Evolutionary conservation across 2,329 filamentous ascomycete species (phyloP).

Genomic region (Aureobasidium pullulans): DNA sequence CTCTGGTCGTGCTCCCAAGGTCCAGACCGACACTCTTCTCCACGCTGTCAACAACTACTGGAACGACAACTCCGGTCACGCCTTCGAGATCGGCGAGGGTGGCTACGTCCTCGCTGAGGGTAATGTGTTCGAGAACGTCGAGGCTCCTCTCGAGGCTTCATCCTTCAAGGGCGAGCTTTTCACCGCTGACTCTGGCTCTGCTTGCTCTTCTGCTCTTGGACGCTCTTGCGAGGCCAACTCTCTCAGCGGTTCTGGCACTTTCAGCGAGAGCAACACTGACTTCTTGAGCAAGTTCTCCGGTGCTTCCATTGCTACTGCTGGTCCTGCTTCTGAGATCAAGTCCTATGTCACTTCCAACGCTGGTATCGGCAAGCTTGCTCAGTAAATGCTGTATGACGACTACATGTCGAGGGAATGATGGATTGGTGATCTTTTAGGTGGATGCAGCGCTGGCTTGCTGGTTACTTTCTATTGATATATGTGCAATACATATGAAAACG

Average conservation of each 20-base stretch:
- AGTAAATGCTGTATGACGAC: neutral
- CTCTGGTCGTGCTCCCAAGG: slow-evolving; percentile 48
- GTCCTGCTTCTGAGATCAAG: slow-evolving; percentile 23
- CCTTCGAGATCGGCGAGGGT: slow-evolving; percentile 41
- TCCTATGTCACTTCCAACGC: slow-evolving; percentile 28
- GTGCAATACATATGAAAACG: too few relatives aligned
- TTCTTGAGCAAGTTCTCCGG: slow-evolving; percentile 47
- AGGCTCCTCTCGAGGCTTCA: slow-evolving; percentile 31
- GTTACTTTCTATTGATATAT: too few relatives aligned
- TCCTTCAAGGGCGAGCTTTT: slow-evolving; percentile 33
- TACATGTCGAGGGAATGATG: too few relatives aligned
- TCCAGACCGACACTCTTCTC: slow-evolving; percentile 47
- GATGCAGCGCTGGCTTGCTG: too few relatives aligned
- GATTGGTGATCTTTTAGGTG: too few relatives aligned
- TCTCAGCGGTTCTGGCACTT: slow-evolving; percentile 18
- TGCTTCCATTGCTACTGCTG: slow-evolving; percentile 45
- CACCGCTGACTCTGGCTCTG: slow-evolving; percentile 28
- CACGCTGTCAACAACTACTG: slow-evolving; percentile 56
- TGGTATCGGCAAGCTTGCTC: slow-evolving; percentile 36
- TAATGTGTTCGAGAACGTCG: slow-evolving; percentile 45
- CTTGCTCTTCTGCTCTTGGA: slow-evolving; percentile 41
- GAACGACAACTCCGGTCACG: slow-evolving; percentile 45
- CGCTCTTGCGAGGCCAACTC: slow-evolving; percentile 45
- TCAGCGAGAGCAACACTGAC: slow-evolving; percentile 30
- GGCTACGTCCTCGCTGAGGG: slow-evolving; percentile 47